Base-by-base conservation (phyloP, 257 asterid genomes). In the Perilla frutescens region DNA sequence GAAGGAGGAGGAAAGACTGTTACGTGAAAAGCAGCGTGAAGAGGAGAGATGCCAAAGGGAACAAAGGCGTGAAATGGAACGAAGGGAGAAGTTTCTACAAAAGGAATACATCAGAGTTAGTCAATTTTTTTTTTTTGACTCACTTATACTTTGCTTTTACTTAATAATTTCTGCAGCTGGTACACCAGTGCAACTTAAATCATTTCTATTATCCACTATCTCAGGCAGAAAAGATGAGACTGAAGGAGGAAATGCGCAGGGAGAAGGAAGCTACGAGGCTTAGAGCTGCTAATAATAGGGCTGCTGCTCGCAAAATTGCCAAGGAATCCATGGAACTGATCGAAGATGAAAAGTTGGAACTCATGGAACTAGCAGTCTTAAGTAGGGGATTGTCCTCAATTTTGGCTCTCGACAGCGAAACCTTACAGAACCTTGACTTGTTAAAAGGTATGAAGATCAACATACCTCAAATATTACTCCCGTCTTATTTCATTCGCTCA, bases 261-360 rank as follows among this genome's bases (percentile, higher is more conserved):
- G 96, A 89, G 84, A 91, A 82, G 81, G 98, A 91, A 84, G 96
- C 92, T 66, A 92, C 92, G n/a, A 87, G 89, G 82, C 89, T 87
- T 59, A 89, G 82, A 89, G 92, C 97, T 76, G 98, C 97, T 79
- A 88, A 81, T 62, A 81, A 83, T 71, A 89, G 96, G 80, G 97
- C 97, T 40, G 83, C 87, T 49, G 96, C 97, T 66, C 96, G 98
- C 51, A 83, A 88, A 81, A 79, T 89, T 68, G 98, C 96, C 3
- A 93, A 93, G 79, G 96, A 88, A 79, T 88, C 96, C 15, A 70
- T 70, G 60, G 96, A 92, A 63, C 77, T 92, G 77, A 77, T 90
- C 10, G 98, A 92, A 59, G 98, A 92, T 78, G 92, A 90, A 76
- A 81, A 72, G 11, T 70, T 92, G 86, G 98, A 91, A 83, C 94